Percentiles rank a stretch among this genome's conserved stretches.
phyloP scores from a whole-genome alignment of 176 grass and related monocot genomes.

The Raddia guianensis region DNA sequence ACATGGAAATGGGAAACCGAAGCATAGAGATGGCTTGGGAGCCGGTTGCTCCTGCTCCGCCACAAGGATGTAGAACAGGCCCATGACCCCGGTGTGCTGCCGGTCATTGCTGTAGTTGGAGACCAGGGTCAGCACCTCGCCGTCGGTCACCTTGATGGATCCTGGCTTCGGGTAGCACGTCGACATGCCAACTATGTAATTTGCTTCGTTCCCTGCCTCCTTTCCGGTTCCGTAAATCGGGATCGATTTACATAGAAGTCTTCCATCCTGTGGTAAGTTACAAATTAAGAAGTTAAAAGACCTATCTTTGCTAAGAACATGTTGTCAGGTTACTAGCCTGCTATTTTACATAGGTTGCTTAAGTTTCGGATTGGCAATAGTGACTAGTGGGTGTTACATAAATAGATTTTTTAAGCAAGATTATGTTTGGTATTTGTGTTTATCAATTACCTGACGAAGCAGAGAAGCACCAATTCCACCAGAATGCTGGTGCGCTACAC shows the following conservation, averaged over 20 bases:
- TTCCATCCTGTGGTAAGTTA: slow-evolving; percentile 56
- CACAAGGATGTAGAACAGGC: slow-evolving; percentile 88
- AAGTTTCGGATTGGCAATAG: not conserved
- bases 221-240: slow-evolving; percentile 60
- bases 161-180: slow-evolving; percentile 78
- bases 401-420: not conserved
- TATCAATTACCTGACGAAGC: slow-evolving; percentile 56
- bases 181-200: slow-evolving; percentile 91
- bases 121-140: slow-evolving; percentile 69
- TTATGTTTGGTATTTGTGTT: not conserved
- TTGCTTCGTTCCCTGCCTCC: slow-evolving; percentile 74
- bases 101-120: slow-evolving; percentile 83
- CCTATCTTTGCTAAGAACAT: not conserved
- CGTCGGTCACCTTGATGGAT: slow-evolving; percentile 49
- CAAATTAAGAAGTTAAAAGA: not conserved
- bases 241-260: slow-evolving; percentile 63
- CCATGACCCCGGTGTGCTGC: slow-evolving; percentile 77
- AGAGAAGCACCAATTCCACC: slow-evolving; percentile 62
- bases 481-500: slow-evolving; percentile 80
- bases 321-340: not conserved
- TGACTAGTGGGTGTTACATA: not conserved
- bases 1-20: slow-evolving; percentile 58
- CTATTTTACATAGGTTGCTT: not conserved
- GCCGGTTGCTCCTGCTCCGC: slow-evolving; percentile 45
- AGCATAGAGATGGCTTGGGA: slow-evolving; percentile 32